Evolutionary conservation across 129 eudicot species (phyloP), one percentile per base, ranked within the genome.

Genomic region (Tanacetum coccineum): DNA sequence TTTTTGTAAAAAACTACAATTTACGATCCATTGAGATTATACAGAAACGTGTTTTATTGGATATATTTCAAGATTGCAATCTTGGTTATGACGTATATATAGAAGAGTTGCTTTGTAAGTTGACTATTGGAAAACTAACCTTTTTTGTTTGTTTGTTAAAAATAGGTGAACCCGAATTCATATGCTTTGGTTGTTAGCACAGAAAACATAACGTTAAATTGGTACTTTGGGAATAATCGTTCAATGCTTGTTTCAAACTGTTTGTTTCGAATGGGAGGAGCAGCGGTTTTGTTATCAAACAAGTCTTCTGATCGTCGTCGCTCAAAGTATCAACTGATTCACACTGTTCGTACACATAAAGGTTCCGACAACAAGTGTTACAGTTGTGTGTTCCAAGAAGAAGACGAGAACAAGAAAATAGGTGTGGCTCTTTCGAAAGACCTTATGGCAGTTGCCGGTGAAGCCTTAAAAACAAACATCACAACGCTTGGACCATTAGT

Each of bases 221-320:
- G 82, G 25, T 87, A 87, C 15, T 68, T 79, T 22, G 95, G 95
- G 1, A 76, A 84, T 0, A 88, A 87, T 46, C 66, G 95, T 2
- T 88, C 91, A 2, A 87, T 87, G 95, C 81, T 87, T 4, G 75
- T 87, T 6, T 88, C 95, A 0, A 87, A 87, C 42, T 87, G 95
- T 68, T 74, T 87, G 8, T 87, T 87, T 47, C 75, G 95, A 0
- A 75, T 84, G 84, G 95, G 95, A 0, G 87, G 86, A 0, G 95
- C 91, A 0, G 88, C 95, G 0, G 70, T 87, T 3, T 45, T 82
- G 0, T 20, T 84, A 2, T 80, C 91, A 9, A 87, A 84, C 82
- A 87, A 84, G 39, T 51, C 77, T 0, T 56, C 74, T 0, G 88
- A 84, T 12, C 30, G 71, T 0, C 13, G 36, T 13, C 74, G 88